These are phyloP conservation scores for Diplodia seriata DNA, from an alignment of 2,329 filamentous ascomycete species.

Conservation along the genomic window DNA sequence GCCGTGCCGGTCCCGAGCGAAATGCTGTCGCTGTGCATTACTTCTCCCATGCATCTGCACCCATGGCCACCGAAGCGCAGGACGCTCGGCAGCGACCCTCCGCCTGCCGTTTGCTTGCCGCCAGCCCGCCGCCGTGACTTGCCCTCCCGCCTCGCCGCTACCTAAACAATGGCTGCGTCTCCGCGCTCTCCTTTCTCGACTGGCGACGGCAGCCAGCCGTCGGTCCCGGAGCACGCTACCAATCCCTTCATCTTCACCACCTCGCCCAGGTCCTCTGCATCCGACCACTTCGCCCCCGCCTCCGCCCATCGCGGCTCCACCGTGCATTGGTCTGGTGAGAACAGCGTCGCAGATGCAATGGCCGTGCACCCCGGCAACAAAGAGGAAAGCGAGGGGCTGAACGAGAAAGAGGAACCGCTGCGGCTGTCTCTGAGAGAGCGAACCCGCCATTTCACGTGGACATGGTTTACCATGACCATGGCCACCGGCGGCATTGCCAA, in stretches of 20 bases:
- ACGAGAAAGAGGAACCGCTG: slow-evolving; percentile 5
- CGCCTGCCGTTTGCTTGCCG: background rate
- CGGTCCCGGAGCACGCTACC: background rate
- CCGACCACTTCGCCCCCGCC: background rate
- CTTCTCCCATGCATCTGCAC: no score
- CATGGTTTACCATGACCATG: slow-evolving; percentile 77
- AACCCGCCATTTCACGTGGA: slow-evolving; percentile 74
- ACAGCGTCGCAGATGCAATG: slow-evolving; percentile 5
- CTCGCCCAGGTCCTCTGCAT: slow-evolving; percentile 6
- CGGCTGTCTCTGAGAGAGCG: slow-evolving; percentile 59
- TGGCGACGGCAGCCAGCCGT: background rate
- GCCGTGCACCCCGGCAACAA: slow-evolving; percentile 5
- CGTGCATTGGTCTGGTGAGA: slow-evolving; percentile 13
- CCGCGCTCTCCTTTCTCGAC: background rate
- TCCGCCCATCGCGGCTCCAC: slow-evolving; percentile 4
- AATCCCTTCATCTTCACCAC: slow-evolving; percentile 8
- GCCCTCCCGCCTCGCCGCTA: background rate
- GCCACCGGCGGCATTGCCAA: slow-evolving; percentile 67
- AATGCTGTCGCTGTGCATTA: slow-evolving; percentile 3
- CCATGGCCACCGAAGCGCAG: slow-evolving; percentile 1
- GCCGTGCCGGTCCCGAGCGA: slow-evolving; percentile 16
- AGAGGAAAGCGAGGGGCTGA: background rate
- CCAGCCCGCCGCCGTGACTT: no score
- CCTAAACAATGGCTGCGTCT: slow-evolving; percentile 7
- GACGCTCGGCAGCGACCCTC: slow-evolving; percentile 1